Percentiles rank a stretch among this genome's conserved stretches.
phyloP scores from a whole-genome alignment of 2,329 filamentous ascomycete genomes.

The Aureobasidium namibiae region DNA sequence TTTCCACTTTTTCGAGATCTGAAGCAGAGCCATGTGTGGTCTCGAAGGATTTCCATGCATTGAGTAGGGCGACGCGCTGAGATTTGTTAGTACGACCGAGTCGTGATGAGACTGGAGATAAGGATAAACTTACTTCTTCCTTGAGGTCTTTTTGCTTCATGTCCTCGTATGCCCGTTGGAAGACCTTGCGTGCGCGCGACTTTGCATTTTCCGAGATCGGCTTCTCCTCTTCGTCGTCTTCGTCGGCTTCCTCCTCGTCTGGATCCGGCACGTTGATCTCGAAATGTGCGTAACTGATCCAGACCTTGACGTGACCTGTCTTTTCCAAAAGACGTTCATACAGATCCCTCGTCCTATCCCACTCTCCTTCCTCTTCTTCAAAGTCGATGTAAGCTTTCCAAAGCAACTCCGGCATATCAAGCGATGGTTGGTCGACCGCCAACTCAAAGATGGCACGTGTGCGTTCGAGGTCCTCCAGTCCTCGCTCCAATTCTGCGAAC shows the following conservation, averaged over 20 bases:
- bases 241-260: conserved; percentile 50
- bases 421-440: conserved; percentile 67
- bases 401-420: conserved; percentile 95
- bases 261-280: conserved; percentile 87
- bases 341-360: conserved; percentile 67
- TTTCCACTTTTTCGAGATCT: conserved; percentile 75
- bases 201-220: conserved; percentile 77
- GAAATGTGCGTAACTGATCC: conserved; percentile 98
- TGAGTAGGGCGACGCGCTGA: conserved; percentile 75
- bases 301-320: conserved; percentile 98
- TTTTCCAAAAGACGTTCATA: conserved; percentile 89
- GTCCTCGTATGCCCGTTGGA: conserved; percentile 73
- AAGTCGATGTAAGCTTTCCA: conserved; percentile 99
- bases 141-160: conserved; percentile 89
- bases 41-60: conserved; percentile 90
- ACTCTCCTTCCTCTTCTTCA: conserved; percentile 91
- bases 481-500: conserved; percentile 87
- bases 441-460: conserved; percentile 88
- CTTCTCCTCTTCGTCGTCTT: conserved; percentile 49
- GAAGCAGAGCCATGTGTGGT: conserved; percentile 66
- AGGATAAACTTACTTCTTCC: conserved; percentile 54
- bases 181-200: conserved; percentile 69
- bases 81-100: conserved; percentile 25
- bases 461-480: conserved; percentile 80
- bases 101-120: background rate